Base-by-base conservation (phyloP, 2,329 filamentous ascomycete species). In the Colletotrichum sp. region DNA sequence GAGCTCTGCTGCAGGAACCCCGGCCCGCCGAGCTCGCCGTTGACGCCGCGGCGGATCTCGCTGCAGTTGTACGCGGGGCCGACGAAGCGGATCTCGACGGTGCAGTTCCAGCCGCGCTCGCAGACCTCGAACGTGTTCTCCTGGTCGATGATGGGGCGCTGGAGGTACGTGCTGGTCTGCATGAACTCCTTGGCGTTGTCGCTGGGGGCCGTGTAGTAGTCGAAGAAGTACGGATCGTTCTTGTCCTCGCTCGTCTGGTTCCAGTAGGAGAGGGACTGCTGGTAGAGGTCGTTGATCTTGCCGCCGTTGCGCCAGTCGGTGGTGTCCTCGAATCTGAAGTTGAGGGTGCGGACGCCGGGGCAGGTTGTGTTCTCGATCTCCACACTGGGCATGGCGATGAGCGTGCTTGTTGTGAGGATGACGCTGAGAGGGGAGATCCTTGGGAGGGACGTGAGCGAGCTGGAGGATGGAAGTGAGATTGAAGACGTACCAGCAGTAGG, bases 361-460 rank as follows among this genome's bases (percentile, higher is more conserved):
- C 83, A 85, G 7, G 61, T 72, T n/a, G 61, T 67, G 48, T 60
- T 67, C 12, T 67, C 24, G 78, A 39, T 83, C 16, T 64, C 81
- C 21, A 68, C 79, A 65, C 83, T 71, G 78, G 83, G 78, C 5
- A 77, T 65, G 2, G 74, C 73, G 18, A 77, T 60, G n/a, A 85
- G 80, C 5, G 84, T 83, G 55, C 82, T 83, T 24, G 83, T 82
- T 6, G 83, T 83, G 67, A 88, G 82, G 57, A 85, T 84, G 16
- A 85, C 83, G 14, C 84, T 79, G 4, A 85, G 76, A 3, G 83
- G 84, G 13, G 83, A 83, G 16, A 57, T 34, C 59, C 59, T 65
- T 18, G 16, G n/a, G 7, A 6, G 4, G 13, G 16, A 7, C 0
- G 3, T 28, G 61, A 64, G 21, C 5, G 4, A 7, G 13, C n/a